Conservation (phyloP, 305 asterid genomes). For the Solanum hybrid region DNA sequence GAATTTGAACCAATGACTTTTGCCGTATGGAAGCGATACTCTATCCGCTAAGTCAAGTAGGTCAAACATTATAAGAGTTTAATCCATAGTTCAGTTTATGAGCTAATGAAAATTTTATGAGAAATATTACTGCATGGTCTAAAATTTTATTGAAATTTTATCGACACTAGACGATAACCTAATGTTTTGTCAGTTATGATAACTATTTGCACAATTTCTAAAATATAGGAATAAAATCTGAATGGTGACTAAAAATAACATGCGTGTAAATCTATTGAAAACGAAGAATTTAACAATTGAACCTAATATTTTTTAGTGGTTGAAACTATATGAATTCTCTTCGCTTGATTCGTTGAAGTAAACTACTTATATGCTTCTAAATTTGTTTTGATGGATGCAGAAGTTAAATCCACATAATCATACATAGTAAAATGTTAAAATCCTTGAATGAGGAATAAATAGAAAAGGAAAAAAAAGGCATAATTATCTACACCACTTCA, state of each 20-base stretch:
- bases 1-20: not conserved
- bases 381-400: not conserved
- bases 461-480: not conserved
- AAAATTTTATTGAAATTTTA: not conserved
- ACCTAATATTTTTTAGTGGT: not conserved
- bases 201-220: not conserved
- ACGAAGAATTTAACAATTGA: not conserved
- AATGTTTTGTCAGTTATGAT: not conserved
- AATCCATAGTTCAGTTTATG: not conserved
- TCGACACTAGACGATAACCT: not conserved
- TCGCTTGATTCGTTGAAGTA: not conserved
- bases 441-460: not conserved
- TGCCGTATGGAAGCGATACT: not conserved
- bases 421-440: not conserved
- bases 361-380: not conserved
- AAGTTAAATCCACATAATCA: not conserved
- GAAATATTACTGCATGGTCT: not conserved
- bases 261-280: not conserved
- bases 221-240: not conserved
- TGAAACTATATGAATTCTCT: not conserved
- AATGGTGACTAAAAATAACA: not conserved
- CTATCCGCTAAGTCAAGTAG: not conserved
- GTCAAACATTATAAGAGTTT: not conserved
- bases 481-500: not conserved
- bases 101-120: not conserved